Evolutionary conservation across 371 early-diverging fungal genomes (phyloP).

Genomic region (Mortierella sp.): DNA sequence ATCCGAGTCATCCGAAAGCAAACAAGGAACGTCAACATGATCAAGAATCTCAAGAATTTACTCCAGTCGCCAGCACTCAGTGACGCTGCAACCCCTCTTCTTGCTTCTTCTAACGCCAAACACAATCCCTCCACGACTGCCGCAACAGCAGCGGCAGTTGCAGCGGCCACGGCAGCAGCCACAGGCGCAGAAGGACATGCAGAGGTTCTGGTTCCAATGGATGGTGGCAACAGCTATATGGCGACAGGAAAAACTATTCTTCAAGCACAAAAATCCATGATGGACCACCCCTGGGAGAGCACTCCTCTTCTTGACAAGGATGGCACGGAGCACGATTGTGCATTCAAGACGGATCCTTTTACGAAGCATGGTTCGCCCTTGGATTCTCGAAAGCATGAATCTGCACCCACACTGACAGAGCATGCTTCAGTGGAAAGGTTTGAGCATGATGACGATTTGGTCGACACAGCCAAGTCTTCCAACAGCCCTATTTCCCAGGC

Average conservation of each 20-base stretch:
- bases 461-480: too few species aligned
- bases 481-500: too few species aligned
- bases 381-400: too few species aligned
- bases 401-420: too few species aligned
- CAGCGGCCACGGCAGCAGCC: neutral
- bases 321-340: too few species aligned
- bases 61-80: constrained; percentile 34
- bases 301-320: too few species aligned
- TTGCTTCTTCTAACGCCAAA: neutral
- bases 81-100: constrained; percentile 22
- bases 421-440: too few species aligned
- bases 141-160: neutral
- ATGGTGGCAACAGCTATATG: constrained; percentile 17
- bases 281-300: too few species aligned
- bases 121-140: neutral
- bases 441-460: too few species aligned
- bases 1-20: constrained; percentile 51
- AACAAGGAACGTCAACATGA: constrained; percentile 28
- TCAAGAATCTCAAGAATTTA: constrained; percentile 38
- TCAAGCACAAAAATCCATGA: neutral
- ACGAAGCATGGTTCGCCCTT: too few species aligned
- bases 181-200: neutral
- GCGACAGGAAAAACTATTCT: constrained; percentile 46
- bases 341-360: too few species aligned
- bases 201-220: neutral